Evolutionary conservation across 208 protist genomes (phyloP).

Genomic region (Trypanosoma cruzi): DNA sequence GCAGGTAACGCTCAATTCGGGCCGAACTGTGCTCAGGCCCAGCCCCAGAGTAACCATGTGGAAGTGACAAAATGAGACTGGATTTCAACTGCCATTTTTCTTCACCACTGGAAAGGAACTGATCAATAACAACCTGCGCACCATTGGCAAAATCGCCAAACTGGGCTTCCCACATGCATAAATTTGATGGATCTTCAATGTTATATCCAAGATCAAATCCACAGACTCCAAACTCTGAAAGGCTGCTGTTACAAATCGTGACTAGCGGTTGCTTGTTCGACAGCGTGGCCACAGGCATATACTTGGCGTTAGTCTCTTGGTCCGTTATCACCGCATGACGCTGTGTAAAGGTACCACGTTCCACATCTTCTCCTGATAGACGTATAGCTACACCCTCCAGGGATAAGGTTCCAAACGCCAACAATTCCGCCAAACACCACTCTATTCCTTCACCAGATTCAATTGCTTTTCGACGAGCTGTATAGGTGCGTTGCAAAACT

Average conservation of each 20-base stretch:
- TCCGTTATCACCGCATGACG: slow-evolving; percentile 97
- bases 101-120: slow-evolving; percentile 94
- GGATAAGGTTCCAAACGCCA: slow-evolving; percentile 95
- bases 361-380: slow-evolving; percentile 96
- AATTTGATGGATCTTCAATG: slow-evolving; percentile 92
- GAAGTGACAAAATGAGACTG: slow-evolving; percentile 96
- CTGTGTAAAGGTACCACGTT: slow-evolving; percentile 99
- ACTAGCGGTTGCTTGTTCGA: slow-evolving; percentile 85
- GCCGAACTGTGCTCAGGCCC: slow-evolving; percentile 98
- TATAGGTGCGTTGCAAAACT: slow-evolving; percentile 92
- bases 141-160: slow-evolving; percentile 99
- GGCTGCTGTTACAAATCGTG: slow-evolving; percentile 94
- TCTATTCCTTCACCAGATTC: slow-evolving; percentile 89
- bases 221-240: slow-evolving; percentile 97
- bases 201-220: slow-evolving; percentile 98
- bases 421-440: slow-evolving; percentile 95
- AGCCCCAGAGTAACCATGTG: slow-evolving; percentile 98
- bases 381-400: slow-evolving; percentile 95
- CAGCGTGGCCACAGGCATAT: slow-evolving; percentile 78
- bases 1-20: slow-evolving; percentile 98
- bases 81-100: slow-evolving; percentile 96
- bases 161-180: slow-evolving; percentile 99
- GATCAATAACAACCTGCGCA: slow-evolving; percentile 99
- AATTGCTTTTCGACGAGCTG: slow-evolving; percentile 83
- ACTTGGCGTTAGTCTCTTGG: slow-evolving; percentile 91